phyloP scores from a whole-genome alignment of 2,329 filamentous ascomycete species.

The Lachnellula cervina region DNA sequence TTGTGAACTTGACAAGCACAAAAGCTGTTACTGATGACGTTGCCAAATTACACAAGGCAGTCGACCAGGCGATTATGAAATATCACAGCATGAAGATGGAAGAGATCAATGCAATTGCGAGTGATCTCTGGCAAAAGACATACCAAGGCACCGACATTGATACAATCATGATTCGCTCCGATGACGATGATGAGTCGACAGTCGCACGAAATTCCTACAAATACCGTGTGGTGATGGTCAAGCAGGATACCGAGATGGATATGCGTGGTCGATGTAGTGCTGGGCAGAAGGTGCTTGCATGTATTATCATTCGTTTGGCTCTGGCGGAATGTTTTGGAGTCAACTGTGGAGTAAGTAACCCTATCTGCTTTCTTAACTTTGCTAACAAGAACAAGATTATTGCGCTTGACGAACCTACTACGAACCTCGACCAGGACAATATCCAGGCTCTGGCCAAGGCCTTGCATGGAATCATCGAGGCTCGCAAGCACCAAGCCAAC shows the following conservation, averaged over 20 bases:
- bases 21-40: slow-evolving; percentile 91
- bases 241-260: slow-evolving; percentile 96
- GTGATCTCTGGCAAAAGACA: slow-evolving; percentile 93
- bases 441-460: slow-evolving; percentile 83
- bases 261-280: slow-evolving; percentile 98
- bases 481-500: slow-evolving; percentile 79
- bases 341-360: slow-evolving; percentile 65
- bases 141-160: slow-evolving; percentile 98
- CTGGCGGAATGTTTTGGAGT: slow-evolving; percentile 94
- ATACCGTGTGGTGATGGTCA: slow-evolving; percentile 97
- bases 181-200: slow-evolving; percentile 58
- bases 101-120: slow-evolving; percentile 91
- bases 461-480: slow-evolving; percentile 80
- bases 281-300: slow-evolving; percentile 92
- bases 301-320: slow-evolving; percentile 94
- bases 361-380: neutral
- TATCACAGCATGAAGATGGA: slow-evolving; percentile 97
- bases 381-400: slow-evolving; percentile 53
- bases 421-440: slow-evolving; percentile 92
- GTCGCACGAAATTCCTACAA: slow-evolving; percentile 79
- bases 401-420: slow-evolving; percentile 94
- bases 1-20: slow-evolving; percentile 86
- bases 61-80: slow-evolving; percentile 96
- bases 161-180: slow-evolving; percentile 89
- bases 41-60: slow-evolving; percentile 71